Conservation (phyloP, 768 basidiomycete species). For the Strobilomyces confusus region DNA sequence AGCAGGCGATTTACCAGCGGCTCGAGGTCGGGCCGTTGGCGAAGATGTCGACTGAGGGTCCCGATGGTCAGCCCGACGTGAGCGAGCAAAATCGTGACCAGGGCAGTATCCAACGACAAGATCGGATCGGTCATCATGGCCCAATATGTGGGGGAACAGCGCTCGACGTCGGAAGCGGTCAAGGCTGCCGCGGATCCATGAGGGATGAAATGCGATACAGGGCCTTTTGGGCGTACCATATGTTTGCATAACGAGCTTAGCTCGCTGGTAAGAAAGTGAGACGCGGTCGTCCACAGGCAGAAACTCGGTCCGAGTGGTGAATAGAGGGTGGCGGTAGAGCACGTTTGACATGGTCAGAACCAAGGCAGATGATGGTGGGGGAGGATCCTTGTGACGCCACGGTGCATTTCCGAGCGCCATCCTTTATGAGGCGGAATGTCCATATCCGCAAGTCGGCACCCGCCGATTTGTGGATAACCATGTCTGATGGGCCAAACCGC, state of each 20-base stretch:
- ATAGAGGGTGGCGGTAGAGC: slow-evolving; percentile 39
- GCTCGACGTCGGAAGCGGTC: slow-evolving; percentile 44
- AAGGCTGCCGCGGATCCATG: slow-evolving; percentile 16
- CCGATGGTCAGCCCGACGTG: slow-evolving; percentile 54
- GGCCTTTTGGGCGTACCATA: slow-evolving; percentile 37
- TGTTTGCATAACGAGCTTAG: slow-evolving; percentile 45
- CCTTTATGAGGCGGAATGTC: too few species aligned
- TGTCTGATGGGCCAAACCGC: too few species aligned
- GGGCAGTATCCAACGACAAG: slow-evolving; percentile 45
- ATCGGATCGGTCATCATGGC: slow-evolving; percentile 53
- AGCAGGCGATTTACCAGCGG: slow-evolving; percentile 48
- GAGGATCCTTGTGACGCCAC: background rate
- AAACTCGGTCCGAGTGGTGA: slow-evolving; percentile 40
- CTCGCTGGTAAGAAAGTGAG: slow-evolving; percentile 47
- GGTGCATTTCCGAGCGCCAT: background rate
- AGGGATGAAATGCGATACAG: background rate
- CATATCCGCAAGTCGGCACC: too few species aligned
- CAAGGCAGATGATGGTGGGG: background rate
- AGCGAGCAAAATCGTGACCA: slow-evolving; percentile 50
- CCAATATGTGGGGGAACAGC: slow-evolving; percentile 51
- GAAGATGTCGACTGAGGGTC: slow-evolving; percentile 49
- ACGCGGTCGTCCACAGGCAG: slow-evolving; percentile 45
- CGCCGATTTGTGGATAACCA: too few species aligned
- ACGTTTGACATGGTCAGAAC: background rate
- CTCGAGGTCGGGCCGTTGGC: slow-evolving; percentile 45